These are phyloP conservation scores for Diplodia seriata DNA, from an alignment of 2,329 filamentous ascomycete genomes.

Conservation along the genomic window DNA sequence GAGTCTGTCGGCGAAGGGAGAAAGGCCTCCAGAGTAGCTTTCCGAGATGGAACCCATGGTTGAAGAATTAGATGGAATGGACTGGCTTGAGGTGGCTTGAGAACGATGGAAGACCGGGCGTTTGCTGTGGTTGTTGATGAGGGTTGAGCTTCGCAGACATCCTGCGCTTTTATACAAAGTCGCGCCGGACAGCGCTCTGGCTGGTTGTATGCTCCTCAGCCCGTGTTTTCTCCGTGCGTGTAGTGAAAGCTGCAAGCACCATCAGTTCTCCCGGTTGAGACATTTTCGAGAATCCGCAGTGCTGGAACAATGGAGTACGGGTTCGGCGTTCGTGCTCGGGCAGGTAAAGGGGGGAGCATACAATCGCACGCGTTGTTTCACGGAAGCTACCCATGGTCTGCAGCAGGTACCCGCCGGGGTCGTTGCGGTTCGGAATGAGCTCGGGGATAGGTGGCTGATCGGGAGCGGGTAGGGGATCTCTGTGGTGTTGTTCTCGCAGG, in stretches of 20 bases:
- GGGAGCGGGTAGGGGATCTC: constrained; percentile 12
- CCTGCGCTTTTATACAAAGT: neutral
- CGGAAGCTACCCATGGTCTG: constrained; percentile 15
- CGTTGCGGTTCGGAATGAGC: constrained; percentile 13
- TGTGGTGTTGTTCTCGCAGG: constrained; percentile 1
- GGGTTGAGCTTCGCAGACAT: neutral
- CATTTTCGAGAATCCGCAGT: constrained; percentile 24
- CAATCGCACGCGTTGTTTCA: constrained; percentile 18
- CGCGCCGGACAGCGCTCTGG: neutral
- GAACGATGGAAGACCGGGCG: neutral
- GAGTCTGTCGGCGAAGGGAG: constrained; percentile 21
- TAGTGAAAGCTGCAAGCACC: constrained; percentile 12
- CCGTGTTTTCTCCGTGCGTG: constrained; percentile 21
- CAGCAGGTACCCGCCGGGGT: neutral
- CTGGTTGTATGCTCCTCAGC: neutral
- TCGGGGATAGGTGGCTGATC: constrained; percentile 26
- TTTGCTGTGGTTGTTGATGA: neutral
- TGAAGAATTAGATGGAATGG: neutral
- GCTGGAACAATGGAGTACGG: constrained; percentile 8
- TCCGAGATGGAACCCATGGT: constrained; percentile 24
- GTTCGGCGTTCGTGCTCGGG: constrained; percentile 1
- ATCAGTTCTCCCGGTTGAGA: constrained; percentile 7
- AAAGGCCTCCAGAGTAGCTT: constrained; percentile 21
- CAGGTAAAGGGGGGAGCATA: constrained; percentile 21
- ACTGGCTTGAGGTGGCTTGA: neutral